Evolutionary conservation across 495 filamentous ascomycete genomes (phyloP).

Genomic region (Aspergillus saccharolyticus): DNA sequence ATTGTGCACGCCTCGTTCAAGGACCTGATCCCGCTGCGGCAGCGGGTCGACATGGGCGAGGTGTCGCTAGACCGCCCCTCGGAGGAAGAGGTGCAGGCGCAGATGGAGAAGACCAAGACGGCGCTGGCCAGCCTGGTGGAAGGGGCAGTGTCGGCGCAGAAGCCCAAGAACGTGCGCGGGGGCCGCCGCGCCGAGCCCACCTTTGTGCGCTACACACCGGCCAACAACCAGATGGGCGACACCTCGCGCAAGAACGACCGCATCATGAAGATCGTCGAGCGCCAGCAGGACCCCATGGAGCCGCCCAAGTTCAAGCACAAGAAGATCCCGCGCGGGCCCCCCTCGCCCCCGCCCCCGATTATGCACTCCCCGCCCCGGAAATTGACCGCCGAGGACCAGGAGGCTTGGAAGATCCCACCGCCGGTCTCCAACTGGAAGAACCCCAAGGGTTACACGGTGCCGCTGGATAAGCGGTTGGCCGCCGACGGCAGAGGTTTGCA

Average conservation of each 20-base stretch:
- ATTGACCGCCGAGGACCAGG: conserved; percentile 94
- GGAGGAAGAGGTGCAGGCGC: conserved; percentile 73
- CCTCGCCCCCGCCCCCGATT: conserved; percentile 85
- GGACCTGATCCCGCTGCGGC: conserved; percentile 89
- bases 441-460: conserved; percentile 95
- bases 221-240: conserved; percentile 89
- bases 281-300: conserved; percentile 95
- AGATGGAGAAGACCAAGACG: conserved; percentile 81
- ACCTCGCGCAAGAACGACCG: conserved; percentile 81
- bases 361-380: conserved; percentile 95
- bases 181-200: conserved; percentile 76
- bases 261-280: conserved; percentile 97
- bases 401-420: conserved; percentile 92
- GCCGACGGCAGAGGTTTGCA: conserved; percentile 89
- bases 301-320: conserved; percentile 98
- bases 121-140: conserved; percentile 77
- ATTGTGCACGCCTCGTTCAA: conserved; percentile 95
- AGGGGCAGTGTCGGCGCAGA: conserved; percentile 84
- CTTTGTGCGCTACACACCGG: conserved; percentile 92
- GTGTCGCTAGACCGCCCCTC: conserved; percentile 83
- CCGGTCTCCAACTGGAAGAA: conserved; percentile 99
- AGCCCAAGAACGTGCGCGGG: conserved; percentile 88
- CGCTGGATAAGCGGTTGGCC: conserved; percentile 93
- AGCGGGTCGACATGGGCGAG: conserved; percentile 90
- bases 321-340: conserved; percentile 93